Evolutionary conservation across 192 early-diverging fungal genomes (phyloP), one percentile per base, ranked within the genome.

Genomic region (Coemansia sp.): DNA sequence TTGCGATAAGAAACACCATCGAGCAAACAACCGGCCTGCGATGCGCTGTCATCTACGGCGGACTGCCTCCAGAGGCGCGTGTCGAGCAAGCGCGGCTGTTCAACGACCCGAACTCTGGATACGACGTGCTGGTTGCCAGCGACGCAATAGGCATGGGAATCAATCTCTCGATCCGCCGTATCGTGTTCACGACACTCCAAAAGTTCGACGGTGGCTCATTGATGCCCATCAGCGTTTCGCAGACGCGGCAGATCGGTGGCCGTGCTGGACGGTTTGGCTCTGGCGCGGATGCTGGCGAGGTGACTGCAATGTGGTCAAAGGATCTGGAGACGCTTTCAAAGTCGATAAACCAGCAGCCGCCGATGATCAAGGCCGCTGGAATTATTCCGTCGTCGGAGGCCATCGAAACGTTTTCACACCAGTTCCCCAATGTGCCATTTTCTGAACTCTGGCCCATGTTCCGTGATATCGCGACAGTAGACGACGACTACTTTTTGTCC

Each of bases 131-230:
- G 20, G 92, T 99, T 14, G 95, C 96, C 5, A 93, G 92, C 61
- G 96, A 99, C 82, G 96, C 96, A 0, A 87, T 99, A 52, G 96
- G 96, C 25, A 99, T 99, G 96, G 96, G 96, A 0, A 83, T 96
- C 11, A 99, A 99, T 73, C 66, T 99, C 88, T 93, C 94, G 51
- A 97, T 99, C 64, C 87, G 89, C 8, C 89, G 96, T 17, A 86
- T 99, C 32, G 85, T 97, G 18, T 96, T 99, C 72, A 88, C 89
- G 48, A 71, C 85, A 0, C 57, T 94, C 17, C 62, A 78, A 48
- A 99, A 99, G 75, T 97, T 83, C 48, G 86, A 99, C 76, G 94
- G 96, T 33, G 63, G 69, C 11, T 55, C 60, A 4, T 56, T 75
- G 3, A 63, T 63, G 8, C 66, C 67, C 3, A 75, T 99, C 30